Evolutionary conservation across 108 stramenopile genomes (phyloP).

Genomic region (Cyclotella baltica): DNA sequence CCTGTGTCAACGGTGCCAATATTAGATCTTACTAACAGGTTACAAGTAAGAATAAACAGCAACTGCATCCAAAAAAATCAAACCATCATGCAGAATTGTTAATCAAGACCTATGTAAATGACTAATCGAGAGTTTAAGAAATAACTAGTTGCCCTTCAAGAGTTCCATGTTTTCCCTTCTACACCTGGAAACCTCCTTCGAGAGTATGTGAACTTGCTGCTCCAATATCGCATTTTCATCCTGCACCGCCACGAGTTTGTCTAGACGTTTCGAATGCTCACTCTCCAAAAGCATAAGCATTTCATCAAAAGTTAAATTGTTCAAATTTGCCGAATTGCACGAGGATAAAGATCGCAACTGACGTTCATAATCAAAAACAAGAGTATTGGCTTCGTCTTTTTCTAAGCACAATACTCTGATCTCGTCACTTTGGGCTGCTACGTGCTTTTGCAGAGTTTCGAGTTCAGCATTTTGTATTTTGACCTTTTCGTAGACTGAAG

Average conservation of each 20-base stretch:
- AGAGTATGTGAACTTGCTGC: constrained; percentile 7
- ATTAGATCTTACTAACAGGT: too few species aligned
- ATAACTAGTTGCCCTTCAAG: too few species aligned
- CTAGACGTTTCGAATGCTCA: background rate
- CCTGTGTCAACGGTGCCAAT: too few species aligned
- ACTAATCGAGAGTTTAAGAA: too few species aligned
- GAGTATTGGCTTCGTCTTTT: background rate
- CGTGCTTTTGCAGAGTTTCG: background rate
- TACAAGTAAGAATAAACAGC: too few species aligned
- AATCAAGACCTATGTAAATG: too few species aligned
- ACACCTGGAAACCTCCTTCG: background rate
- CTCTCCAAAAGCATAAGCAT: constrained; percentile 1
- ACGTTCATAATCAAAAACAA: background rate
- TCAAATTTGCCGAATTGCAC: background rate
- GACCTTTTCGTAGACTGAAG: background rate
- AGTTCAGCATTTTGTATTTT: background rate
- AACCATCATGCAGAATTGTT: too few species aligned
- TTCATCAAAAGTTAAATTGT: background rate
- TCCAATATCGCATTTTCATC: constrained; percentile 5
- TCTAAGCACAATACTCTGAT: background rate
- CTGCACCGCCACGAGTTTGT: background rate
- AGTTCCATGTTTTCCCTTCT: background rate
- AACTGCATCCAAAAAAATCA: too few species aligned
- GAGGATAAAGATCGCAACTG: background rate
- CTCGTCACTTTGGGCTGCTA: background rate